Base-by-base conservation (phyloP, 129 eudicot species). In the Artemisia annua region DNA sequence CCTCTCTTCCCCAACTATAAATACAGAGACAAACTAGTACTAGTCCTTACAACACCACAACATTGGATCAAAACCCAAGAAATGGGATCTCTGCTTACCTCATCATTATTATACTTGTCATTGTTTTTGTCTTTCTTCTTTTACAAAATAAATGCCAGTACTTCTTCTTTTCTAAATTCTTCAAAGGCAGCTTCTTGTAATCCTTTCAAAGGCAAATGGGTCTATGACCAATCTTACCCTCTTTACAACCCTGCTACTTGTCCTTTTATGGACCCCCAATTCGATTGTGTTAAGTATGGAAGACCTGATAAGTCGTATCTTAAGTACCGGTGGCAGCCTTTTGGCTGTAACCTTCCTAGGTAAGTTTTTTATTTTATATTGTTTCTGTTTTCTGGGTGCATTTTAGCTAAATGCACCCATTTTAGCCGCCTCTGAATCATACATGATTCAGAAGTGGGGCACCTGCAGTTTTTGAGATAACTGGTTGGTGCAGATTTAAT, bases 281-380 rank as follows among this genome's bases (percentile, higher is more conserved):
- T 91, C 79, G 77, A 89, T 61, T 91, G 96, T 28, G 59, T 76
- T 44, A 81, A 85, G 78, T 85, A 82, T 77, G 83, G 82, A 9
- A 73, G 97, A 54, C 96, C 91, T 19, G 96, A 91, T 69, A 76
- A 68, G 20, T 61, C 69, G 0, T 91, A 88, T 68, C 96, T 75
- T 55, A 84, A 86, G 79, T 91, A 87, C 62, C 71, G 93, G 15
- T 91, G 97, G 97, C 88, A 91, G 76, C 97, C 97, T 17, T 77
- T 56, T 69, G 73, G 85, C 6, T 91, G 97, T 69, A 80, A 79
- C 75, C 71, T 91, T 7, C 91, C 96, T 20, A 80, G 91, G 89
- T 88, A 3, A 10, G 63, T 44, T 13, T 2, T 66, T 3, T 7
- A 11, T 14, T 1, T 16, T 28, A 5, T n/a, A 17, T 6, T 7